phyloP scores from a whole-genome alignment of 768 basidiomycete genomes.

The Suillus cothurnatus region DNA sequence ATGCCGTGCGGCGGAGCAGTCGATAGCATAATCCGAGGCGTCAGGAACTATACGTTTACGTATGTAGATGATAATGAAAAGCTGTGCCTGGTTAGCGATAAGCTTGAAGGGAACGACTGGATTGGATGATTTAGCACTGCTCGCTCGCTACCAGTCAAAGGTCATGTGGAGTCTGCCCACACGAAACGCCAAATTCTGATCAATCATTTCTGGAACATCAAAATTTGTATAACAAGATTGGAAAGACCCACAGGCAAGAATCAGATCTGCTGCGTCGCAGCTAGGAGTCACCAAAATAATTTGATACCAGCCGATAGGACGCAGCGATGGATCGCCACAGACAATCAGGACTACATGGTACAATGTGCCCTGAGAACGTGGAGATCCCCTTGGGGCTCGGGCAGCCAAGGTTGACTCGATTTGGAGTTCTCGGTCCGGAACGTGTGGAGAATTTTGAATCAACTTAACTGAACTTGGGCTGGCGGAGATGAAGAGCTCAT shows the following conservation, averaged over 20 bases:
- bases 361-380: neutral
- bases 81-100: neutral
- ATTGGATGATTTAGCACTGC: neutral
- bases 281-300: no score
- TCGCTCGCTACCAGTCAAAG: neutral
- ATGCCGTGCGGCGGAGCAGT: neutral
- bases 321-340: constrained; percentile 2
- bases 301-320: no score
- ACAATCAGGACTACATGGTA: constrained; percentile 8
- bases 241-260: no score
- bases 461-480: neutral
- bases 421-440: neutral
- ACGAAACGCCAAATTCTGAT: neutral
- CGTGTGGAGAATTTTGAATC: neutral
- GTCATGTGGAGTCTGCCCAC: neutral
- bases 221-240: neutral
- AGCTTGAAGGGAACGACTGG: neutral
- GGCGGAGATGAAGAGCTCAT: neutral
- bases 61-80: constrained; percentile 1
- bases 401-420: neutral
- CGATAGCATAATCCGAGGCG: neutral
- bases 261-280: no score
- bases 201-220: neutral
- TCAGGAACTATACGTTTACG: neutral
- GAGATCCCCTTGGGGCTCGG: neutral